These are phyloP conservation scores for Bipolaris cookei DNA, from an alignment of 2,329 filamentous ascomycete species.

Conservation along the genomic window DNA sequence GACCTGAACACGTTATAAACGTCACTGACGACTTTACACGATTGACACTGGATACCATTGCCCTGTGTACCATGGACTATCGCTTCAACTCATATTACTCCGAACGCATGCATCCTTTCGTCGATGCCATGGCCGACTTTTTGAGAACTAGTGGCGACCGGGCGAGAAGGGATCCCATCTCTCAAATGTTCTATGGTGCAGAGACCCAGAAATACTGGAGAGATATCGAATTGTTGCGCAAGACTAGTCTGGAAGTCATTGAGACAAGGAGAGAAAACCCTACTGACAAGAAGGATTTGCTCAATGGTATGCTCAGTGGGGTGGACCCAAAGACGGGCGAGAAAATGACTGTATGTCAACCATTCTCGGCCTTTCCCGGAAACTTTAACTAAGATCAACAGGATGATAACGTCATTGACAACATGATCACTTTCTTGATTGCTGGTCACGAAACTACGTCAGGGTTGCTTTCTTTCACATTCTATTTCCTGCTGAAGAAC, in stretches of 20 bases:
- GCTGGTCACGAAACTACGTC: slow-evolving; percentile 51
- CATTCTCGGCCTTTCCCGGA: too few relatives aligned
- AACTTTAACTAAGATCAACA: slow-evolving; percentile 7
- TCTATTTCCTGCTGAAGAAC: slow-evolving; percentile 61
- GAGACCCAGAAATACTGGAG: slow-evolving; percentile 58
- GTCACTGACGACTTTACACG: slow-evolving; percentile 50
- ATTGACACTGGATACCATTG: slow-evolving; percentile 48
- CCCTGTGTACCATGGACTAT: slow-evolving; percentile 50
- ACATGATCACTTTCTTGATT: slow-evolving; percentile 71
- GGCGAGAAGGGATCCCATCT: slow-evolving; percentile 37
- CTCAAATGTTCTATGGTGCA: slow-evolving; percentile 45
- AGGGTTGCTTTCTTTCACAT: slow-evolving; percentile 50
- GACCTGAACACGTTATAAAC: slow-evolving; percentile 40
- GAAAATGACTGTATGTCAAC: slow-evolving; percentile 51
- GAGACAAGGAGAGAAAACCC: slow-evolving; percentile 61
- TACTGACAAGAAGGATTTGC: slow-evolving; percentile 64
- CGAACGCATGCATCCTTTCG: slow-evolving; percentile 47
- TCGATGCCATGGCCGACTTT: slow-evolving; percentile 49
- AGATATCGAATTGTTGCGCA: slow-evolving; percentile 61
- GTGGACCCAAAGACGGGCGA: slow-evolving; percentile 68
- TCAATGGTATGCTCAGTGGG: slow-evolving; percentile 65
- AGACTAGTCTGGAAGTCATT: slow-evolving; percentile 64
- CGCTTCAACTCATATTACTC: slow-evolving; percentile 53
- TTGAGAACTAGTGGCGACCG: slow-evolving; percentile 46
- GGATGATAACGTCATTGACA: slow-evolving; percentile 68